Base-by-base conservation (phyloP, 306 rosid genomes). In the Vigna angularis region DNA sequence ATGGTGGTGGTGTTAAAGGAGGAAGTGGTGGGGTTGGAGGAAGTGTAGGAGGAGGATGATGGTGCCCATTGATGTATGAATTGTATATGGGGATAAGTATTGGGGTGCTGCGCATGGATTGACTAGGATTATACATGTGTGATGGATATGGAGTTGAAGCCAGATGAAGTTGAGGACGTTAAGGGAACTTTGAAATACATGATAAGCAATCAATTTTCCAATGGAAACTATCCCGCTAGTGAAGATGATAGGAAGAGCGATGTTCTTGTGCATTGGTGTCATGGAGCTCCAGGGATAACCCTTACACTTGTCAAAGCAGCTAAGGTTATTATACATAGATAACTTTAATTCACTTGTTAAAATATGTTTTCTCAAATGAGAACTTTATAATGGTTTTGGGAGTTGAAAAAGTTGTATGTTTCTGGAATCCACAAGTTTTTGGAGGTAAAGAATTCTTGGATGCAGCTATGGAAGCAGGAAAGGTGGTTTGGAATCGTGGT, bases 261-360 rank as follows among this genome's bases (percentile, higher is more conserved):
- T 14, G 78, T 63, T 45, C 91, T 93, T 79, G 93, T 93, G 81
- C 97, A 93, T 79, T 89, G 96, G 93, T 90, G 96, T 75, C 96
- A 93, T 80, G 97, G 96, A 26, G 94, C 96, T 72, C 92, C 92
- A 42, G 96, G 96, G 83, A 56, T 89, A 38, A 86, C 92, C 66
- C 84, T 90, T 58, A 89, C 97, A 7, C 96, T 93, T 38, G 89
- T 84, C 76, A 93, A 93, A 86, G 91, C 97, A 50, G 92, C 96
- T 36, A 83, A 83, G 96, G 97, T 93, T 42, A 42, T 42, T 9
- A 65, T 75, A 26, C 28, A 26, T 18, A 34, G 22, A 63, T 67
- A 65, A 74, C 67, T 75, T 83, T 61, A 42, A 59, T 47, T 24
- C 18, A 14, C 61, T 79, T 16, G 12, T 47, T 65, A 24, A 36